Conservation (phyloP, 176 grass and related monocot species). For the Avena insularis region DNA sequence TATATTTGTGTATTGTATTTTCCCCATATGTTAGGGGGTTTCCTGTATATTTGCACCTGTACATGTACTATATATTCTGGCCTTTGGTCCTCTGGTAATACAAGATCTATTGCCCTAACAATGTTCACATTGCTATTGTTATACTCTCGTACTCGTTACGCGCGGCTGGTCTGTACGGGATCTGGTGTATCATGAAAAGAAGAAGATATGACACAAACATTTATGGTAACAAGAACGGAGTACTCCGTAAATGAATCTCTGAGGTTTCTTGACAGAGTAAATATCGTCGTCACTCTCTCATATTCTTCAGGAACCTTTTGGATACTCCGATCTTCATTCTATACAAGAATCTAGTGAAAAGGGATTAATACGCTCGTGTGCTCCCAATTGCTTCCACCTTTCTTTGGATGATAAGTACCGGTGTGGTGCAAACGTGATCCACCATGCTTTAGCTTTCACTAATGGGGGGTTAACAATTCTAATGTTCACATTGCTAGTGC, state of each 20-base stretch:
- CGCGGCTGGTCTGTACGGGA: background rate
- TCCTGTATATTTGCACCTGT: too few relatives aligned
- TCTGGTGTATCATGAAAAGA: background rate
- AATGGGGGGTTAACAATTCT: slow-evolving; percentile 24
- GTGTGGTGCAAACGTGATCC: slow-evolving; percentile 42
- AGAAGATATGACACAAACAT: background rate
- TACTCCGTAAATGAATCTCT: background rate
- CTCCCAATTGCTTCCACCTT: background rate
- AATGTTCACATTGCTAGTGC: slow-evolving; percentile 46
- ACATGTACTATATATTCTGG: too few relatives aligned
- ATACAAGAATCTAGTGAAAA: background rate
- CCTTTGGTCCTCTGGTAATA: too few relatives aligned
- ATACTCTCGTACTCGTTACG: background rate
- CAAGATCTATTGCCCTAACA: too few relatives aligned
- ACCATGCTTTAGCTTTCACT: slow-evolving; percentile 52
- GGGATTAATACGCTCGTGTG: background rate
- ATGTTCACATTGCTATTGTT: slow-evolving; percentile 42
- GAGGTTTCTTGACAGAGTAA: background rate
- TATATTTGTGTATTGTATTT: too few relatives aligned
- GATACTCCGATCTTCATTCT: background rate
- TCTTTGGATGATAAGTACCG: background rate
- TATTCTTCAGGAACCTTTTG: background rate
- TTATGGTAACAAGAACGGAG: background rate
- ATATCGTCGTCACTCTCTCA: background rate
- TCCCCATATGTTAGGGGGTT: too few relatives aligned